A percentile compares a stretch with the other conserved stretches of the same genome.
Conservation (phyloP, 140 eudicot genomes). For the Cichorium intybus region DNA sequence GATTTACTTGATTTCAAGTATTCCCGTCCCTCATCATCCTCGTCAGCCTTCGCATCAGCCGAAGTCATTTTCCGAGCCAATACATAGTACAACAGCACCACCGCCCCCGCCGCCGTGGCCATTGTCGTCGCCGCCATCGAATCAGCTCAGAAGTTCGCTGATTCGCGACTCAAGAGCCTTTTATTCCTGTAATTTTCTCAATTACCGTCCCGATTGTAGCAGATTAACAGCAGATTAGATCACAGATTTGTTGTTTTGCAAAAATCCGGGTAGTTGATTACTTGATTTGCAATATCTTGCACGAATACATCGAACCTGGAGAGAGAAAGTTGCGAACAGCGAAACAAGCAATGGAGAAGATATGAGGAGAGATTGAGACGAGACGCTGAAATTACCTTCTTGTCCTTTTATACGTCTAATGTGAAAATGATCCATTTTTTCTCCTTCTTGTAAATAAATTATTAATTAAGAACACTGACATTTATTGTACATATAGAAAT, state of each 20-base stretch:
- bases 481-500: no score
- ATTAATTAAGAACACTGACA: no score
- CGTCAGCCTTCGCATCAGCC: constrained; percentile 29
- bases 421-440: background rate
- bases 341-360: constrained; percentile 22
- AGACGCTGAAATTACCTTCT: constrained; percentile 16
- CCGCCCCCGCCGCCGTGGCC: constrained; percentile 97
- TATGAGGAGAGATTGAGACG: constrained; percentile 12
- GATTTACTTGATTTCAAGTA: constrained; percentile 59
- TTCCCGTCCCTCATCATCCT: constrained; percentile 44
- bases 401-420: constrained; percentile 18
- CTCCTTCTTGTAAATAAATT: no score
- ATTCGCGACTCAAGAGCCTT: constrained; percentile 3
- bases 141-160: constrained; percentile 20
- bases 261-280: constrained; percentile 7
- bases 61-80: constrained; percentile 57
- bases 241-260: constrained; percentile 1
- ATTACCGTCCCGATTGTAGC: background rate
- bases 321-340: constrained; percentile 35
- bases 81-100: constrained; percentile 66
- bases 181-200: background rate
- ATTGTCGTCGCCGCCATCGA: constrained; percentile 82
- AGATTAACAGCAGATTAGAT: constrained; percentile 17
- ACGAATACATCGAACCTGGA: constrained; percentile 28
- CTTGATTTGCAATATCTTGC: constrained; percentile 14